Percentiles rank a stretch among this genome's conserved stretches.
phyloP scores from a whole-genome alignment of 192 early-diverging fungal species.

The Coemansia sp. region DNA sequence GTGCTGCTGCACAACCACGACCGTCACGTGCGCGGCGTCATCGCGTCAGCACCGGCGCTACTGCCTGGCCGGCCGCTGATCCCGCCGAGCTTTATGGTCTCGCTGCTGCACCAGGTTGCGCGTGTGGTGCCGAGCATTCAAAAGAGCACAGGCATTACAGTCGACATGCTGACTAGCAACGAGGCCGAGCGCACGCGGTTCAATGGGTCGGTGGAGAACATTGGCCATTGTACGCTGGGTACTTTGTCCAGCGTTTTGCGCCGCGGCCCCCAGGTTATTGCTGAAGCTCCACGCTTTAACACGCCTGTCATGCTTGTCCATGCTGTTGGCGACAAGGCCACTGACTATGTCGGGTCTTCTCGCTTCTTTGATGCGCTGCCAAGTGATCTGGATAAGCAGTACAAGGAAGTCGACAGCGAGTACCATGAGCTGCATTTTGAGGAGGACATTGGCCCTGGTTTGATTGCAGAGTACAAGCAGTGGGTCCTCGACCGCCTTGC shows the following conservation, averaged over 20 bases:
- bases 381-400: constrained; percentile 49
- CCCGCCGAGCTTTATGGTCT: constrained; percentile 27
- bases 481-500: constrained; percentile 40
- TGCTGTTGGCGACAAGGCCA: constrained; percentile 43
- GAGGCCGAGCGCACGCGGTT: constrained; percentile 30
- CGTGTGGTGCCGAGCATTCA: constrained; percentile 35
- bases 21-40: constrained; percentile 32
- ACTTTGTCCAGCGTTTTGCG: constrained; percentile 35
- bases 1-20: constrained; percentile 18
- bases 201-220: constrained; percentile 25
- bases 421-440: constrained; percentile 57
- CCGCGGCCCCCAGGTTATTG: constrained; percentile 24
- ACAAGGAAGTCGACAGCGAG: constrained; percentile 25
- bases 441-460: constrained; percentile 30
- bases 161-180: constrained; percentile 48
- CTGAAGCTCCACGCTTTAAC: constrained; percentile 15
- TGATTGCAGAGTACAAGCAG: constrained; percentile 33
- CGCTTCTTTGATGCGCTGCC: constrained; percentile 36
- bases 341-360: constrained; percentile 33
- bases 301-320: constrained; percentile 51
- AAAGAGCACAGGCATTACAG: constrained; percentile 30
- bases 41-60: constrained; percentile 41
- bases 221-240: constrained; percentile 34
- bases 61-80: constrained; percentile 29
- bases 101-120: constrained; percentile 26